Evolutionary conservation across 2,329 filamentous ascomycete species (phyloP).

Genomic region (Alternaria arbusti): DNA sequence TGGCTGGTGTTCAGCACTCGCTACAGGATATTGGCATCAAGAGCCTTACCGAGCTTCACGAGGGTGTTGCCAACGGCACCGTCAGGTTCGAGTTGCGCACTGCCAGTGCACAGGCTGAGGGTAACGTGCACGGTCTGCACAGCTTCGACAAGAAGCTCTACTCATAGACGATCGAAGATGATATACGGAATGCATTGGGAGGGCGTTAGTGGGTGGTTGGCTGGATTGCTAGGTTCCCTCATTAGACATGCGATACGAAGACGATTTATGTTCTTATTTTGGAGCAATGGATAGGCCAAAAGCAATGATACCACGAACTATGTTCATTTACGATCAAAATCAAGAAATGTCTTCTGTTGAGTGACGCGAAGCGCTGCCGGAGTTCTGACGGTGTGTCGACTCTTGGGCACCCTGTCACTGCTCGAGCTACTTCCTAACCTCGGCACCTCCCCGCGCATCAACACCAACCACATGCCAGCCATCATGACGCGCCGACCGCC

Average conservation of each 20-base stretch:
- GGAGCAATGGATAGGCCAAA: constrained; percentile 38
- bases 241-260: constrained; percentile 22
- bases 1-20: constrained; percentile 95
- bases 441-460: constrained; percentile 41
- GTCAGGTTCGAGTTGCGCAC: constrained; percentile 95
- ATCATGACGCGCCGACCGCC: constrained; percentile 24
- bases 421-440: constrained; percentile 29
- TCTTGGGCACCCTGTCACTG: constrained; percentile 1
- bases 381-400: background rate
- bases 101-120: constrained; percentile 92
- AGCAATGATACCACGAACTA: constrained; percentile 46
- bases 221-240: constrained; percentile 13
- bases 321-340: constrained; percentile 10
- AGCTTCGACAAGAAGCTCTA: constrained; percentile 99
- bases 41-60: constrained; percentile 78
- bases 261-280: constrained; percentile 35
- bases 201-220: constrained; percentile 31
- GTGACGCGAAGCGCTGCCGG: constrained; percentile 6
- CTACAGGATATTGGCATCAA: constrained; percentile 92
- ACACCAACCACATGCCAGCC: constrained; percentile 23
- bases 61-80: constrained; percentile 73
- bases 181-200: constrained; percentile 35
- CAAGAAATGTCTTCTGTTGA: background rate
- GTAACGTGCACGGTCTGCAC: constrained; percentile 94
- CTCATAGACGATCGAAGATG: constrained; percentile 61